Conservation (phyloP, 2,329 filamentous ascomycete species). For the Fusarium sp. region DNA sequence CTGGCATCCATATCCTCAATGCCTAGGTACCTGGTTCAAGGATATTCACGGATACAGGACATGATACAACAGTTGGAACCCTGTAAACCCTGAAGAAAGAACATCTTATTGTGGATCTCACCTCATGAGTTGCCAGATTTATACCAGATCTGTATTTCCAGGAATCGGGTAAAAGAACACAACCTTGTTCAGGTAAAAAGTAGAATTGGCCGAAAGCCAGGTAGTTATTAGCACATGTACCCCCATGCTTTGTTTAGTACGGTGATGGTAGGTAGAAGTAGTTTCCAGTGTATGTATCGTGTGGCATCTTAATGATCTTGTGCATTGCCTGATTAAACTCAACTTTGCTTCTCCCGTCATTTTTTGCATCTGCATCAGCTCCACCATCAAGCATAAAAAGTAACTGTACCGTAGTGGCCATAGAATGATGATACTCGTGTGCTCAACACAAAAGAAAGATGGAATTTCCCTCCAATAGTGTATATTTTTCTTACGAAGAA, state of each 20-base stretch:
- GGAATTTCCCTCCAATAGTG: too few relatives aligned
- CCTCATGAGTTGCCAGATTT: not conserved
- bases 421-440: not conserved
- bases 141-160: slow-evolving; percentile 35
- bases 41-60: not conserved
- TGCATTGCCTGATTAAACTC: not conserved
- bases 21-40: not conserved
- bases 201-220: slow-evolving; percentile 13
- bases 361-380: not conserved
- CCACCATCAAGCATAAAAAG: not conserved
- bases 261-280: not conserved
- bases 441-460: not conserved
- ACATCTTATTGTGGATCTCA: not conserved
- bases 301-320: not conserved
- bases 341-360: not conserved
- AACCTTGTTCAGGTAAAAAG: slow-evolving; percentile 2
- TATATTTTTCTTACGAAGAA: not conserved
- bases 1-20: not conserved
- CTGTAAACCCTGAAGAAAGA: not conserved
- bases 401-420: not conserved
- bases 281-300: not conserved
- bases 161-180: slow-evolving; percentile 1
- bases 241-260: slow-evolving; percentile 4
- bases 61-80: not conserved
- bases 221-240: not conserved